Evolutionary conservation across 805 yeast genomes (phyloP).

Genomic region (Teunomyces tritomae): DNA sequence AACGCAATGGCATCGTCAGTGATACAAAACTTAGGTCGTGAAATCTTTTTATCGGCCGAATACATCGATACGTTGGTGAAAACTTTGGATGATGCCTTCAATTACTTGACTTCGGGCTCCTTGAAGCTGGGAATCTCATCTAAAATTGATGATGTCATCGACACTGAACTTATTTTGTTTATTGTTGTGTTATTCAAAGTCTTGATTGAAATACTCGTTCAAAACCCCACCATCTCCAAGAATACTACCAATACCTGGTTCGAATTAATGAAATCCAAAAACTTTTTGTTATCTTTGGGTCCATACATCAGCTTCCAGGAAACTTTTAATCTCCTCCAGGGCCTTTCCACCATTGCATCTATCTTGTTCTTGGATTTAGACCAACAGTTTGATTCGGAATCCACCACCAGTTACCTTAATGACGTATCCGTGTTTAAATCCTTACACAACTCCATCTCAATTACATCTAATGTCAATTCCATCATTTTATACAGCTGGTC

Average conservation of each 20-base stretch:
- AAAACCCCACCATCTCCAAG: slow-evolving; percentile 32
- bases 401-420: slow-evolving; percentile 24
- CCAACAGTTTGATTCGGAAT: slow-evolving; percentile 36
- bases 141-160: slow-evolving; percentile 18
- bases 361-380: slow-evolving; percentile 58
- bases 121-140: slow-evolving; percentile 13
- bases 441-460: slow-evolving; percentile 40
- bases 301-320: slow-evolving; percentile 25
- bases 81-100: slow-evolving; percentile 12
- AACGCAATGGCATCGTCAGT: slow-evolving; percentile 19
- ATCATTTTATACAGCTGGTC: slow-evolving; percentile 67
- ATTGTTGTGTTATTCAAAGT: slow-evolving; percentile 36
- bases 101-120: slow-evolving; percentile 8
- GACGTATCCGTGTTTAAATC: slow-evolving; percentile 36
- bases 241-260: slow-evolving; percentile 54
- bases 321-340: slow-evolving; percentile 35
- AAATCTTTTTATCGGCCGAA: slow-evolving; percentile 32
- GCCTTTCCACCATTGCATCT: slow-evolving; percentile 48
- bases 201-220: slow-evolving; percentile 37
- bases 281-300: slow-evolving; percentile 24
- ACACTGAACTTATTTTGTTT: slow-evolving; percentile 30
- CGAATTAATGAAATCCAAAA: slow-evolving; percentile 38
- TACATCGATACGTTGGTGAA: slow-evolving; percentile 22
- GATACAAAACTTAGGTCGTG: slow-evolving; percentile 38
- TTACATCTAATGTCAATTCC: slow-evolving; percentile 40